Evolutionary conservation across 1,284 basidiomycete genomes (phyloP).

Genomic region (Athelia psychrophila): DNA sequence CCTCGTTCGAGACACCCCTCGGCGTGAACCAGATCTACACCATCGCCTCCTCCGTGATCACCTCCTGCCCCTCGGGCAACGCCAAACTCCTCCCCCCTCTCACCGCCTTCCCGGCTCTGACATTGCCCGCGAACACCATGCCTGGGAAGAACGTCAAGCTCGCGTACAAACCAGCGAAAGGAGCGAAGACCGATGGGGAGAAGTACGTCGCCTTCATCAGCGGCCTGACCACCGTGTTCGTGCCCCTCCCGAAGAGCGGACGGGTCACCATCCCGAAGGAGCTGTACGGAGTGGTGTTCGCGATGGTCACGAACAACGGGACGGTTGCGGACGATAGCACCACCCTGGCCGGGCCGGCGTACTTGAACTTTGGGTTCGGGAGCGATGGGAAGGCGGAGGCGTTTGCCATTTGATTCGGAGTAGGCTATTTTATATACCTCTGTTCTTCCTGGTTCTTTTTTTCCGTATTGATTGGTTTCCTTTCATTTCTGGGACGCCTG

Average conservation of each 20-base stretch:
- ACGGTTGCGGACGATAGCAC: constrained; percentile 20
- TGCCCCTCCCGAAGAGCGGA: constrained; percentile 14
- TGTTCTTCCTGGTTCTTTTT: too few species aligned
- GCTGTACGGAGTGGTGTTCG: constrained; percentile 18
- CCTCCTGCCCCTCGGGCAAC: constrained; percentile 31
- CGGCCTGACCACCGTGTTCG: constrained; percentile 20
- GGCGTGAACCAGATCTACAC: constrained; percentile 32
- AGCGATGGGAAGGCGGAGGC: constrained; percentile 3
- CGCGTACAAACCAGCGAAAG: constrained; percentile 18
- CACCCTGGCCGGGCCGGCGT: constrained; percentile 33
- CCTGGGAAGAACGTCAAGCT: constrained; percentile 21
- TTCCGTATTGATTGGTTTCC: too few species aligned
- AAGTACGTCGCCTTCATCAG: constrained; percentile 26
- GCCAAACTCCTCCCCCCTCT: constrained; percentile 25
- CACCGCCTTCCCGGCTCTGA: constrained; percentile 32
- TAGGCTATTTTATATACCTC: too few species aligned
- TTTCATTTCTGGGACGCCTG: too few species aligned
- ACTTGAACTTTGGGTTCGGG: constrained; percentile 16
- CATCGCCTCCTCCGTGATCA: constrained; percentile 35
- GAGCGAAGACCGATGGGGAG: constrained; percentile 8
- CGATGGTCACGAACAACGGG: constrained; percentile 13
- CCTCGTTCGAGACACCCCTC: constrained; percentile 34
- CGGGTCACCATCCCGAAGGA: constrained; percentile 12
- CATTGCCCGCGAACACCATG: constrained; percentile 13
- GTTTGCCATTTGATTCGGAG: too few species aligned